Evolutionary conservation across 768 basidiomycete species (phyloP), one percentile per base, ranked within the genome.

Genomic region (Panaeolus cyanescens): DNA sequence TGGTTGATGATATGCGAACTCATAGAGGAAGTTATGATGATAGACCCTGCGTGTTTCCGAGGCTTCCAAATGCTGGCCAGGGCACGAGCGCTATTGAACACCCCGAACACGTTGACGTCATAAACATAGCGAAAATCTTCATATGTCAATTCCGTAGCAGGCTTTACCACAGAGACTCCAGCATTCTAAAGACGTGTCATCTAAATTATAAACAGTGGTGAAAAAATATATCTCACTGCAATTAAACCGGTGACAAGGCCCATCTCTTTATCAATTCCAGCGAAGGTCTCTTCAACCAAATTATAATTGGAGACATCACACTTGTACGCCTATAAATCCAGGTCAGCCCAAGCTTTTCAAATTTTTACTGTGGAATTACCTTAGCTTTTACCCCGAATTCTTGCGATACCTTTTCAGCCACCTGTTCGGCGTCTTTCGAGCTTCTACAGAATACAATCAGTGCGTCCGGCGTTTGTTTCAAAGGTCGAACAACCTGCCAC

Each of bases 1-100:
- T 83, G 80, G 62, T 89, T 88, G 70, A 87, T 85, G 62, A 89
- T 88, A 59, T 83, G 82, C 1, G 86, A 87, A 62, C 83, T 85
- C 86, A 89, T 90, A 4, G 85, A 87, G 1, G 84, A 82, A 0
- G 81, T 87, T 60, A 89, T 82, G 36, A 89, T 85, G 61, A 89
- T 89, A 0, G 87, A 86, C 0, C 84, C 83, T 33, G 72, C 67
- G 5, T 65, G 57, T 1, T 78, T 68, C 19, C 67, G 59, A 0
- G 78, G 72, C 0, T 68, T 70, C 83, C 85, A 86, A 1, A 84
- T 54, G 55, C 85, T 80, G 1, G 86, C 85, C 17, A 80, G 83
- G 2, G 84, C 87, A 12, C 84, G 80, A 17, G 83, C 80, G 4
- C 81, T 82, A 62, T 89, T 88, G 77, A 88, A 88, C 1, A 87